These are phyloP conservation scores for Candida nanaspora DNA, from an alignment of 805 yeast species.

Conservation along the genomic window DNA sequence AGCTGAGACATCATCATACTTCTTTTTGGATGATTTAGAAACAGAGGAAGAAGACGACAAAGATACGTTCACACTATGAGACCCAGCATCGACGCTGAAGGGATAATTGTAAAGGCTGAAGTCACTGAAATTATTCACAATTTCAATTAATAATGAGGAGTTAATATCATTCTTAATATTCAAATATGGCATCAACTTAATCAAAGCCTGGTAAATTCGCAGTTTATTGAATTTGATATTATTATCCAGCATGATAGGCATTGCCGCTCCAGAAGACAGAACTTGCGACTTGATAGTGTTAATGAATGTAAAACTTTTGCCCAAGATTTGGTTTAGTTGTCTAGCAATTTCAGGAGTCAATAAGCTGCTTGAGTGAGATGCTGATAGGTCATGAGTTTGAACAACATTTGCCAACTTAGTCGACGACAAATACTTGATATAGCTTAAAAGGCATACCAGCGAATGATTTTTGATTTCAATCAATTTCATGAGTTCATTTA, in stretches of 20 bases:
- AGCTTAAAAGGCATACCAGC: slow-evolving; percentile 48
- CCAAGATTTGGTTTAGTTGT: slow-evolving; percentile 23
- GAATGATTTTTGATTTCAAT: slow-evolving; percentile 51
- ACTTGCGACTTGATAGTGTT: slow-evolving; percentile 18
- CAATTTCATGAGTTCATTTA: slow-evolving; percentile 28
- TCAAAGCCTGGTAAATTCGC: slow-evolving; percentile 23
- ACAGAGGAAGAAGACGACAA: no score
- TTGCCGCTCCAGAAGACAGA: neutral
- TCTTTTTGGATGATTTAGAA: slow-evolving; percentile 8
- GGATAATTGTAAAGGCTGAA: slow-evolving; percentile 11
- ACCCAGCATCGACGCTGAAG: neutral
- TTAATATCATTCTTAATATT: slow-evolving; percentile 25
- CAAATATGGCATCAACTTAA: slow-evolving; percentile 26
- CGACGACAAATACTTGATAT: slow-evolving; percentile 40
- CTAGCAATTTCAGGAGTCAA: slow-evolving; percentile 26
- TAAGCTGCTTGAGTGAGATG: slow-evolving; percentile 9
- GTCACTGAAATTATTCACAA: slow-evolving; percentile 25
- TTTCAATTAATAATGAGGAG: slow-evolving; percentile 23
- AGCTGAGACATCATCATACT: slow-evolving; percentile 3
- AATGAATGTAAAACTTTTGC: slow-evolving; percentile 24
- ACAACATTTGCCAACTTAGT: slow-evolving; percentile 30
- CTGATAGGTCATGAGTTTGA: slow-evolving; percentile 20
- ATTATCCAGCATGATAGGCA: slow-evolving; percentile 15
- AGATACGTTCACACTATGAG: no score
- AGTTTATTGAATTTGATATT: slow-evolving; percentile 22